These are phyloP conservation scores for Paecilomyces fulvus DNA, from an alignment of 2,329 filamentous ascomycete genomes.

Conservation along the genomic window DNA sequence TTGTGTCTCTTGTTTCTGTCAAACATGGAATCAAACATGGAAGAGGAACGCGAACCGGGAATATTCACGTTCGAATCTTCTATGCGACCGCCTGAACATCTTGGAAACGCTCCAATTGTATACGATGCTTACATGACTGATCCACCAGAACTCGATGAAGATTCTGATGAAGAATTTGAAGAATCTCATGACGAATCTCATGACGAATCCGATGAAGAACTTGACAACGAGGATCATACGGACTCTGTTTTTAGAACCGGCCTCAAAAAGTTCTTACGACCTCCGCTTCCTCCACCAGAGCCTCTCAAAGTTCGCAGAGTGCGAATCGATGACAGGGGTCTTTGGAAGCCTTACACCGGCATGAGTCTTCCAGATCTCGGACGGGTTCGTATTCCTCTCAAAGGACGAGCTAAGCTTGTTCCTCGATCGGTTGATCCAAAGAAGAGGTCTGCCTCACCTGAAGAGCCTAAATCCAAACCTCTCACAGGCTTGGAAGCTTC, in stretches of 20 bases:
- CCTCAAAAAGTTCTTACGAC: not conserved
- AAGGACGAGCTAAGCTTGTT: not conserved
- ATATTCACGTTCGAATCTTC: no score
- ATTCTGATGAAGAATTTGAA: not conserved
- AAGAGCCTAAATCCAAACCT: not conserved
- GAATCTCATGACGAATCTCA: not conserved
- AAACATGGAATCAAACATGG: no score
- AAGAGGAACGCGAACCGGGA: no score
- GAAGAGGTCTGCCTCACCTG: not conserved
- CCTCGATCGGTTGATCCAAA: not conserved
- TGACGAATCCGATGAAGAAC: not conserved
- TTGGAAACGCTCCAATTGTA: not conserved
- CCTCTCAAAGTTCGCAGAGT: not conserved
- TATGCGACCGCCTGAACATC: not conserved
- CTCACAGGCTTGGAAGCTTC: not conserved
- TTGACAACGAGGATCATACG: not conserved
- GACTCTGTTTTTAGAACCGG: not conserved
- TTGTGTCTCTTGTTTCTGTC: no score
- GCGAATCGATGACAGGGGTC: not conserved
- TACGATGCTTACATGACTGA: not conserved
- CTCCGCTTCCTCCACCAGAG: not conserved
- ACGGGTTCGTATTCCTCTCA: not conserved
- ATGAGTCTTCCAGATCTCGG: not conserved
- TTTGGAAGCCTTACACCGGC: not conserved
- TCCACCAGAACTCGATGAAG: not conserved